Conservation (phyloP, 176 grass and related monocot species). For the Panicum miliaceum region DNA sequence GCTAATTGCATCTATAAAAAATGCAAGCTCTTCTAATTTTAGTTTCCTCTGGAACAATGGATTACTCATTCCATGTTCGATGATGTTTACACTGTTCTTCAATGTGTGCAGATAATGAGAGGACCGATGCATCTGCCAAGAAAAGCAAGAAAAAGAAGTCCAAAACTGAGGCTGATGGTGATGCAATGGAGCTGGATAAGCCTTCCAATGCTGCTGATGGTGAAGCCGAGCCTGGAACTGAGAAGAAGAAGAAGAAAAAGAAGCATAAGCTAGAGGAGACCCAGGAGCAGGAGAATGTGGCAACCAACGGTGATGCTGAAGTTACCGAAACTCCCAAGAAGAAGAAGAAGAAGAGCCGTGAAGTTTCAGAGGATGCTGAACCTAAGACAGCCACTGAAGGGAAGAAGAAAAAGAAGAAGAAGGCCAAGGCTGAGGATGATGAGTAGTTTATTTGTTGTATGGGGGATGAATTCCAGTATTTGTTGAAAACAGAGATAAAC, state of each 20-base stretch:
- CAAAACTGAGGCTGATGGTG: slow-evolving; percentile 38
- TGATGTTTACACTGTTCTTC: not conserved
- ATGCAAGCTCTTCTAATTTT: not conserved
- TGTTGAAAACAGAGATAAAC: slow-evolving; percentile 30
- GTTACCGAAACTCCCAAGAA: slow-evolving; percentile 60
- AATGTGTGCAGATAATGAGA: slow-evolving; percentile 28
- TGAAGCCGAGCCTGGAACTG: slow-evolving; percentile 59
- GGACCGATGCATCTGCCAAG: slow-evolving; percentile 49
- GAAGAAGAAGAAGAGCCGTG: slow-evolving; percentile 67
- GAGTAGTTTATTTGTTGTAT: slow-evolving; percentile 37
- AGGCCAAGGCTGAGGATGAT: slow-evolving; percentile 41
- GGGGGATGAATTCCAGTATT: not conserved
- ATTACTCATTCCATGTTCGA: not conserved
- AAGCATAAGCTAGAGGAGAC: slow-evolving; percentile 66
- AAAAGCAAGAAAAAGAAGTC: slow-evolving; percentile 83
- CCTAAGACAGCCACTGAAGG: slow-evolving; percentile 47
- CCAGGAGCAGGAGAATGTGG: slow-evolving; percentile 20
- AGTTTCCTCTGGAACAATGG: not conserved
- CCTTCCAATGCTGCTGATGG: slow-evolving; percentile 36
- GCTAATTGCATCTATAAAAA: not conserved
- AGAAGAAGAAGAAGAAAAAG: slow-evolving; percentile 87
- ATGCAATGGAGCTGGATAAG: slow-evolving; percentile 70
- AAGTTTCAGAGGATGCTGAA: slow-evolving; percentile 37
- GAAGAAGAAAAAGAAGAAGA: slow-evolving; percentile 80
- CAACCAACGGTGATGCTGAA: slow-evolving; percentile 43